Evolutionary conservation across 768 basidiomycete species (phyloP), one percentile per base, ranked within the genome.

Genomic region (Lactarius vividus): DNA sequence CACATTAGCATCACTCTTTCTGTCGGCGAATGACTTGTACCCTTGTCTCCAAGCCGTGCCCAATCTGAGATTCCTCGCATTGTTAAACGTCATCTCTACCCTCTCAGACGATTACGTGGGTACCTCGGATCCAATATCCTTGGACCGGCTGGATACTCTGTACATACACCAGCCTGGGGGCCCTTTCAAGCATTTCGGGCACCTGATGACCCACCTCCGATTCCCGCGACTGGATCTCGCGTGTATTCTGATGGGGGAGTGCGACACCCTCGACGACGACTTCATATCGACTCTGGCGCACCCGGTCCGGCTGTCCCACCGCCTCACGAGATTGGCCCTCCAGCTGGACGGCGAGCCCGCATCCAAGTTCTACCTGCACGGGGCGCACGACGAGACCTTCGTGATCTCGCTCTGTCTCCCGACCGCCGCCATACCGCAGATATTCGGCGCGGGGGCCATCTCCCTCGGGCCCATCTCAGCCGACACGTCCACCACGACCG

Each of bases 301-400:
- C 13, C 63, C 63, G 11, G 37, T 52, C 57, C n/a, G 33, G 37
- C 63, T 64, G 6, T 59, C 63, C 0, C 49, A 20, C 57, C 23
- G 28, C 2, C 37, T 64, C 37, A 64, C 63, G 20, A 52, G 39
- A 26, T 11, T 64, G 28, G 28, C 57, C 49, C 57, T 64, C 3
- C 46, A 64, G 57, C 35, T 64, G 5, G 57, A 64, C 35, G 63
- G 63, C 46, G 57, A 64, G 23, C 63, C 63, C 20, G 63, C 63
- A 3, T 31, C 63, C 46, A 64, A 64, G 37, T 64, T 64, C 57
- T 64, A 64, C 37, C 57, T 64, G 16, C 63, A 64, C 57, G 57
- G 46, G 13, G 29, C 23, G 29, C 63, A 64, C 37, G 57, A 53
- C 35, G 57, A 59, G 20, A 26, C 37, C 20, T 58, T 58, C 57